Base-by-base conservation (phyloP, 2,329 filamentous ascomycete species). In the Penicillium digitatum region DNA sequence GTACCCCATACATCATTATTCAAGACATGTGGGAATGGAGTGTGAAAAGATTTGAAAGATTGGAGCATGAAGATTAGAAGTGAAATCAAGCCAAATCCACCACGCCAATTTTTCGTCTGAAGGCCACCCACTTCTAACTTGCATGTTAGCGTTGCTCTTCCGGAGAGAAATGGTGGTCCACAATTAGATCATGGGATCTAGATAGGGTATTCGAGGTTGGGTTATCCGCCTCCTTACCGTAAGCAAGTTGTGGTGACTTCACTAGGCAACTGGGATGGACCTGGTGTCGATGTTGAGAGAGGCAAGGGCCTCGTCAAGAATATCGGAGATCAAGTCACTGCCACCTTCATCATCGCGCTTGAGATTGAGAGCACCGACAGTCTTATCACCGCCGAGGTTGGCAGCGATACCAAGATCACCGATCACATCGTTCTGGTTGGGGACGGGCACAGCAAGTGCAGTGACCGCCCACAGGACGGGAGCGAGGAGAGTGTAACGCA, bases 401-500 rank as follows among this genome's bases (percentile, higher is more conserved):
- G 3, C 29, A 20, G 18, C 34, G 3, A 26, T 12, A 44, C 27
- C 52, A 31, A 48, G 18, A 14, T 35, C 38, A 4, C 44, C 38
- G 37, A 49, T 18, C 12, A 31, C 16, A 26, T 51, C 44, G n/a
- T 35, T 31, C 14, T 37, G 37, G 0, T 22, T 44, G 20, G 40
- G 24, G 31, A 58, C 16, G 5, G 60, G 56, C 10, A 29, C 56
- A 3, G 58, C 60, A 11, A 50, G 22, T 24, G 31, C 58, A 1
- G 44, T 37, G 1, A 27, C 26, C 5, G 58, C 56, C 20, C 59
- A 49, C 11, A 59, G 34, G 5, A 42, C 12, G 22, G 47, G 32
- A 18, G 38, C 48, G 29, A 55, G 34, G 32, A 57, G 26, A 38
- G 49, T 34, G 55, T 59, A 54, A 12, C 43, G 39, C 39, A 55